Evolutionary conservation across 2,329 filamentous ascomycete species (phyloP).

Genomic region (Orbilia ellipsospora): DNA sequence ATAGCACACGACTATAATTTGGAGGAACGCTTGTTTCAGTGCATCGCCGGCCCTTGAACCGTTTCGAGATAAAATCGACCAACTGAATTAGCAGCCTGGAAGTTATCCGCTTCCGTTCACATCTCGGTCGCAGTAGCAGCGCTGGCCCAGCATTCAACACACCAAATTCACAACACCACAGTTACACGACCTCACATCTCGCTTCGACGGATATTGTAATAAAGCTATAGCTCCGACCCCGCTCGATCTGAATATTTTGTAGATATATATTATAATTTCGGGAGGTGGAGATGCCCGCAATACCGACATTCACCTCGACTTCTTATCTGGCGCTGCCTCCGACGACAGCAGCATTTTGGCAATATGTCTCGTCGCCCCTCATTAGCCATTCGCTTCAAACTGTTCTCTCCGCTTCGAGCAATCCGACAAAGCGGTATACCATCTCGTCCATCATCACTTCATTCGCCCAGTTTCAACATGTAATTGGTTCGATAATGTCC

Average conservation of each 20-base stretch:
- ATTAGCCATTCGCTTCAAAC: conserved; percentile 52
- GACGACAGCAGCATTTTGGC: conserved; percentile 51
- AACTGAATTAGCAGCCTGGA: background rate
- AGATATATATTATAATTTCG: conserved; percentile 12
- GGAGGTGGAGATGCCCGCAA: conserved; percentile 52
- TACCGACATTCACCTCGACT: conserved; percentile 51
- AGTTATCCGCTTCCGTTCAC: conserved; percentile 33
- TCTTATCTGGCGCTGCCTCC: conserved; percentile 47
- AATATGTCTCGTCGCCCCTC: conserved; percentile 53
- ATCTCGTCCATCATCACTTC: conserved; percentile 54
- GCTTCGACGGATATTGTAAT: too few species aligned
- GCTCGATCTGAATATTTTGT: background rate
- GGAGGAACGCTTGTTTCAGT: conserved; percentile 30
- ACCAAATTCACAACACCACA: conserved; percentile 21
- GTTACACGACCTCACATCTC: background rate
- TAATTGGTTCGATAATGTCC: conserved; percentile 52
- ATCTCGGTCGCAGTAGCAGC: conserved; percentile 21
- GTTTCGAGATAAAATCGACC: conserved; percentile 10
- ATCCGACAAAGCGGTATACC: conserved; percentile 47
- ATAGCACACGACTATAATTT: conserved; percentile 6
- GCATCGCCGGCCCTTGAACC: conserved; percentile 8
- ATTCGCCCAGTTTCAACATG: conserved; percentile 52
- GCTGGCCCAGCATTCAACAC: conserved; percentile 37
- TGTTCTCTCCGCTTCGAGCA: conserved; percentile 51
- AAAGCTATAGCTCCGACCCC: too few species aligned